These are phyloP conservation scores for Leccinum griseonigrum DNA, from an alignment of 1,284 basidiomycete species.

Conservation along the genomic window DNA sequence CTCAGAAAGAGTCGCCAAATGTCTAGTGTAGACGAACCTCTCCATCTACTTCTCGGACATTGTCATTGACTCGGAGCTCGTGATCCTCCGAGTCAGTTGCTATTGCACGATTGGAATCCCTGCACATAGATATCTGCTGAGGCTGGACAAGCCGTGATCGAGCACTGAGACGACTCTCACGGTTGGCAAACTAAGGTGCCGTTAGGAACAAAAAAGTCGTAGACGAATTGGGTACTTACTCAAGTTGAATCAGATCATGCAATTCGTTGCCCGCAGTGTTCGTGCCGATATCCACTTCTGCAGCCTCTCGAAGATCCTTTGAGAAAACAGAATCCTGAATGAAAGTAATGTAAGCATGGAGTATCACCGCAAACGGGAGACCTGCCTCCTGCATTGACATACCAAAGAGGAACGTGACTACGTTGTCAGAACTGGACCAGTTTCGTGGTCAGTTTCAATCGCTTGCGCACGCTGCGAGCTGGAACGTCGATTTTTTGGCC, in stretches of 20 bases:
- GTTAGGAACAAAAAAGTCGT: constrained; percentile 7
- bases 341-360: not conserved
- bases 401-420: constrained; percentile 97
- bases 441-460: constrained; percentile 97
- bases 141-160: constrained; percentile 91
- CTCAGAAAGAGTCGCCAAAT: constrained; percentile 1
- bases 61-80: constrained; percentile 82
- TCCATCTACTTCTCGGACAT: constrained; percentile 91
- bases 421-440: constrained; percentile 87
- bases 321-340: constrained; percentile 90
- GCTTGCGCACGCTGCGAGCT: constrained; percentile 87
- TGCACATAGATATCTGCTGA: constrained; percentile 91
- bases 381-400: constrained; percentile 90
- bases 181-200: constrained; percentile 69
- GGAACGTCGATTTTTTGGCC: constrained; percentile 86
- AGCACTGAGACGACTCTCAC: constrained; percentile 96
- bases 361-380: not conserved
- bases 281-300: constrained; percentile 89
- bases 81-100: constrained; percentile 90
- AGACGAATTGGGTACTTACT: constrained; percentile 51
- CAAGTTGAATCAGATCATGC: constrained; percentile 95
- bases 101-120: constrained; percentile 81
- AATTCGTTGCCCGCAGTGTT: constrained; percentile 91
- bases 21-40: constrained; percentile 54
- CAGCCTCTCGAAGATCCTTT: constrained; percentile 96